Percentiles rank a stretch among this genome's conserved stretches.
Conservation (phyloP, 768 basidiomycete species). For the Panaeolus papilionaceus region DNA sequence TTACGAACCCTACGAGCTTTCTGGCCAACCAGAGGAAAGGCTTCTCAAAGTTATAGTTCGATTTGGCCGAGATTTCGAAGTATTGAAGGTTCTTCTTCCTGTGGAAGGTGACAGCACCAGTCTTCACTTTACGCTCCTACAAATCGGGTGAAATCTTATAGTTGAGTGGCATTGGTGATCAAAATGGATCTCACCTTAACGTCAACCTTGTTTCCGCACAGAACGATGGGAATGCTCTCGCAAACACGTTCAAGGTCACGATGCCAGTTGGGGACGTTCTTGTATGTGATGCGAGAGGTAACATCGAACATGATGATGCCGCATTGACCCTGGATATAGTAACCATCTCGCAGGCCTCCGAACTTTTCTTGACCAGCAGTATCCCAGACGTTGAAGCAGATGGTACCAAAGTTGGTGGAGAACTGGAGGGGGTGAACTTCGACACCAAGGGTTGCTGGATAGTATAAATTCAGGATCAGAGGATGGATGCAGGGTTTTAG, state of each 20-base stretch:
- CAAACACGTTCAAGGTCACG: slow-evolving; percentile 99
- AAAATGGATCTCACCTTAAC: slow-evolving; percentile 77
- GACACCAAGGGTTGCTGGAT: slow-evolving; percentile 95
- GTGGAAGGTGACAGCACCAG: slow-evolving; percentile 98
- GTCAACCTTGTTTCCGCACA: slow-evolving; percentile 99
- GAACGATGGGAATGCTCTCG: slow-evolving; percentile 99
- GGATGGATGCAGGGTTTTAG: slow-evolving; percentile 16
- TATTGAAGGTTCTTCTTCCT: slow-evolving; percentile 99
- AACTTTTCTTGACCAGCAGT: slow-evolving; percentile 99
- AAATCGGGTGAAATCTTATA: slow-evolving; percentile 19
- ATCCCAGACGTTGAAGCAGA: slow-evolving; percentile 99
- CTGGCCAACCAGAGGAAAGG: slow-evolving; percentile 99
- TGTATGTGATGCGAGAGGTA: slow-evolving; percentile 99
- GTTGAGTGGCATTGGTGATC: slow-evolving; percentile 18
- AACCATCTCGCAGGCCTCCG: slow-evolving; percentile 96
- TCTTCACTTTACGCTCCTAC: slow-evolving; percentile 99
- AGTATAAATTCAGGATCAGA: slow-evolving; percentile 24
- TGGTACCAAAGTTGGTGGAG: slow-evolving; percentile 97
- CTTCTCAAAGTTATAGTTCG: slow-evolving; percentile 99
- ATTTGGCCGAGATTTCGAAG: slow-evolving; percentile 99
- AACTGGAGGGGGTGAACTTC: slow-evolving; percentile 97
- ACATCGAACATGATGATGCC: slow-evolving; percentile 99
- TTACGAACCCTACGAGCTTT: slow-evolving; percentile 92
- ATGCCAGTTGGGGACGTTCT: slow-evolving; percentile 99
- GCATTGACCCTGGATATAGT: slow-evolving; percentile 97